Base-by-base conservation (phyloP, 805 yeast genomes). In the Lipomyces anomalus region DNA sequence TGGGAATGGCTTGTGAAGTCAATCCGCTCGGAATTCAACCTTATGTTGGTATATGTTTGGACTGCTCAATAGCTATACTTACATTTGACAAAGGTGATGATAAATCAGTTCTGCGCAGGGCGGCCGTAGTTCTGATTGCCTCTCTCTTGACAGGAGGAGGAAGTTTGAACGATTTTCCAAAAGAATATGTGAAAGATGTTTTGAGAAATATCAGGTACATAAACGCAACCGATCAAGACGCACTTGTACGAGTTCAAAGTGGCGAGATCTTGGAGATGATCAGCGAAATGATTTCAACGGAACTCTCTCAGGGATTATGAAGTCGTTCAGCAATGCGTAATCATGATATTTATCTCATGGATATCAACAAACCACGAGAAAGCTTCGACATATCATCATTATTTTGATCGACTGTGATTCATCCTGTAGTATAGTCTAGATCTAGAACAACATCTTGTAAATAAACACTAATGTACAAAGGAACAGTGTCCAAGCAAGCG, bases 1-100 rank as follows among this genome's bases (percentile, higher is more conserved):
- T 90, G n/a, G 95, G 97, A 23, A 67, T 75, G 4, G 68, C 83
- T 30, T 75, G 88, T 57, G 75, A 76, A 51, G 67, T 67, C 1
- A 78, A 79, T 48, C 80, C 88, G 0, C 43, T 65, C 4, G 84
- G 82, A 0, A 56, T 86, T 1, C 34, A 67, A 0, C 57, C 62
- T 1, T 66, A 70, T 46, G 64, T 87, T 7, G 60, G 62, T 1
- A 83, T 80, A 41, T 72, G 82, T 6, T 64, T 85, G 36, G 96
- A 88, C 58, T 80, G 94, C 59, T 78, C 85, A 0, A 61, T 84
- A 26, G 61, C 68, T 57, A 9, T 9, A 9, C 9, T 26, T 26
- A 26, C 13, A 9, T 22, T 33, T 17, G 21, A 52, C 49, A 1
- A 61, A 53, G 65, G 63, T n/a, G 71, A 82, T 4, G 59, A 66